Base-by-base conservation (phyloP, 805 yeast genomes). In the Metahyphopichia silvanorum region DNA sequence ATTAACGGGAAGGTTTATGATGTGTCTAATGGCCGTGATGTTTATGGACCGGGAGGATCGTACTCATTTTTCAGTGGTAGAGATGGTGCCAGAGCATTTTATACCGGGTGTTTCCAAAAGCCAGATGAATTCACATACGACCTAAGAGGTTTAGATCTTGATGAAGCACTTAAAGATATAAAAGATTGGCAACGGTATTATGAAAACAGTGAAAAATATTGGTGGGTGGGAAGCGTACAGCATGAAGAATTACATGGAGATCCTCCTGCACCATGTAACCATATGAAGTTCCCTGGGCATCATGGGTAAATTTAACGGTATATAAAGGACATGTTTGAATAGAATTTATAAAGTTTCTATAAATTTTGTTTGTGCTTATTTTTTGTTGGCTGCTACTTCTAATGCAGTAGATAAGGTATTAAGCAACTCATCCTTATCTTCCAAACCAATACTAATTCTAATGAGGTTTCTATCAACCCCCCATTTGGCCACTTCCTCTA, bases 391-490 rank as follows among this genome's bases (percentile, higher is more conserved):
- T 10, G 76, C 71, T 11, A 42, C 40, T 21, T 68, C 72, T 32
- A 85, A 62, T 7, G 86, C 86, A 9, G 63, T 56, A 35, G 66
- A 55, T 45, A 85, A 65, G 2, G 66, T 67, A 2, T 52, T 51
- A 7, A 76, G 42, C 40, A 89, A 68, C 26, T 76, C 80, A 3
- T 68, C 69, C 25, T 71, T 67, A 28, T 81, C 86, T 54, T 89
- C 98, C 32, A 88, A 64, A 0, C 98, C 98, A 35, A 89, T 74
- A 54, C 94, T 83, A 34, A 89, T 71, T 53, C 97, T 70, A 29
- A 89, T 79, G 40, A 89, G 61, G 51, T 82, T 73, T 38, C 79
- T 65, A 51, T 86, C 95, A 20, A 88, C 86, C 2, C 93, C 95
- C 81, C 86, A 88, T 46, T 77, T 66, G 31, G 74, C 85, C 15